Evolutionary conservation across 768 basidiomycete genomes (phyloP).

Genomic region (Mycena vitilis): DNA sequence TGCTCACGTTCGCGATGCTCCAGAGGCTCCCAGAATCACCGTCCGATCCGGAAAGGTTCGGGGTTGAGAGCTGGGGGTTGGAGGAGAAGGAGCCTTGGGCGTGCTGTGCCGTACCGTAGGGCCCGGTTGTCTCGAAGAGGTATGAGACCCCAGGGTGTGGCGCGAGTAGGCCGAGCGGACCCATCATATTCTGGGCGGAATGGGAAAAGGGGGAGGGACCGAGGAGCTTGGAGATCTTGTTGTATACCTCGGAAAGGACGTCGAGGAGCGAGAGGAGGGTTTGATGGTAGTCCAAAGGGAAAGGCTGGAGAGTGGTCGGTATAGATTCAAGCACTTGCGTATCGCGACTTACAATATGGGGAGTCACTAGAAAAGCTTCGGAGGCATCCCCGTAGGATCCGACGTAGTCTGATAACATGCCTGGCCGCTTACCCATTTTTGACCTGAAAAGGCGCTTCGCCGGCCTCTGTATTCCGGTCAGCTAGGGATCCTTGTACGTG

Average conservation of each 20-base stretch:
- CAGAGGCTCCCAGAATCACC: slow-evolving; percentile 69
- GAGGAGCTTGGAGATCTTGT: slow-evolving; percentile 85
- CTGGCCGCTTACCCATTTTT: slow-evolving; percentile 66
- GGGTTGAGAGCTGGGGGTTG: slow-evolving; percentile 48
- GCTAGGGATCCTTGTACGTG: not conserved
- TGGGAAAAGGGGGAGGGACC: slow-evolving; percentile 84
- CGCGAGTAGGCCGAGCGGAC: slow-evolving; percentile 77
- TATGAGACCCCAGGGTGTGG: slow-evolving; percentile 89
- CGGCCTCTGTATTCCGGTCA: slow-evolving; percentile 26
- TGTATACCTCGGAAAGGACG: slow-evolving; percentile 89
- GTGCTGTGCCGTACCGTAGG: slow-evolving; percentile 31
- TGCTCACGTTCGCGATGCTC: slow-evolving; percentile 72
- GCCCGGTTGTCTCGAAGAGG: slow-evolving; percentile 62
- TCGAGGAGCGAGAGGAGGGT: slow-evolving; percentile 90
- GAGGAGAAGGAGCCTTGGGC: slow-evolving; percentile 44
- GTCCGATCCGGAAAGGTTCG: slow-evolving; percentile 36
- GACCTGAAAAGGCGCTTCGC: slow-evolving; percentile 69
- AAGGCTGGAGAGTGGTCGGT: slow-evolving; percentile 66
- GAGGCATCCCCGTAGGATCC: slow-evolving; percentile 67
- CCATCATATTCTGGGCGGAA: slow-evolving; percentile 76
- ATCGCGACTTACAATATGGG: slow-evolving; percentile 72
- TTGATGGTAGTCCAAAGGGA: slow-evolving; percentile 89
- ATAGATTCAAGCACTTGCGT: not conserved
- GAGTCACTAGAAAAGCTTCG: slow-evolving; percentile 77
- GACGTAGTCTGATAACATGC: slow-evolving; percentile 70